Evolutionary conservation across 495 filamentous ascomycete genomes (phyloP).

Genomic region (Penicillium bovifimosum): DNA sequence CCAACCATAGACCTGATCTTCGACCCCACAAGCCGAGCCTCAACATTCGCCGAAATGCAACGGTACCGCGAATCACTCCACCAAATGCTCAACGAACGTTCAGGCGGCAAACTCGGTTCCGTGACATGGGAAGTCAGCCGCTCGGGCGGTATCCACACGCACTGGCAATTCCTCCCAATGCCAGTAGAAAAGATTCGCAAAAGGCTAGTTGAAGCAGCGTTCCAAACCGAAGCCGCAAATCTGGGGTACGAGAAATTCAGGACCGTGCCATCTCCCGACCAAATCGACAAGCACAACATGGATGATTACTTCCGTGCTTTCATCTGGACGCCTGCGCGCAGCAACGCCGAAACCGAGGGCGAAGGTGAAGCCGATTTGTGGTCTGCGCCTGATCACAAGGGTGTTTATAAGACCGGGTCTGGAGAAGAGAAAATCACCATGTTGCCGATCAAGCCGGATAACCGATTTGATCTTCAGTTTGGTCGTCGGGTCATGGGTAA

Average conservation of each 20-base stretch:
- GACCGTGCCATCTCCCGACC: slow-evolving; percentile 13
- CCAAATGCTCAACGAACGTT: slow-evolving; percentile 51
- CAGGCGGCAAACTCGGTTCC: slow-evolving; percentile 57
- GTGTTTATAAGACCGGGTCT: neutral
- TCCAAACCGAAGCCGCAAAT: slow-evolving; percentile 79
- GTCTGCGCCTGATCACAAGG: slow-evolving; percentile 3
- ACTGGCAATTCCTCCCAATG: slow-evolving; percentile 93
- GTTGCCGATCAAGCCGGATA: slow-evolving; percentile 46
- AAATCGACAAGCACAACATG: slow-evolving; percentile 43
- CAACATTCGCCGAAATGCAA: slow-evolving; percentile 71
- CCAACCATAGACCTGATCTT: slow-evolving; percentile 60
- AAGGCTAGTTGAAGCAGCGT: slow-evolving; percentile 73
- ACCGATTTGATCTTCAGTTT: slow-evolving; percentile 60
- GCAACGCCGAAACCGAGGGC: slow-evolving; percentile 15
- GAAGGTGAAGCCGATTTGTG: neutral
- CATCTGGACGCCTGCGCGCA: slow-evolving; percentile 53
- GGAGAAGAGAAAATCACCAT: slow-evolving; percentile 44
- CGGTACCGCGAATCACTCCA: slow-evolving; percentile 69
- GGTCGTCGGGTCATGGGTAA: slow-evolving; percentile 81
- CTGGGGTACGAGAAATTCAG: slow-evolving; percentile 55
- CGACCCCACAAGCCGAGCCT: slow-evolving; percentile 45
- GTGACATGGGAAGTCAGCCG: slow-evolving; percentile 91
- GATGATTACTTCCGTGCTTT: slow-evolving; percentile 78
- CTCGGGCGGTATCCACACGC: slow-evolving; percentile 69
- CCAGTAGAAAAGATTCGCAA: slow-evolving; percentile 55